Conservation (phyloP, 2,329 filamentous ascomycete species). For the Pseudocercospora fuligena region DNA sequence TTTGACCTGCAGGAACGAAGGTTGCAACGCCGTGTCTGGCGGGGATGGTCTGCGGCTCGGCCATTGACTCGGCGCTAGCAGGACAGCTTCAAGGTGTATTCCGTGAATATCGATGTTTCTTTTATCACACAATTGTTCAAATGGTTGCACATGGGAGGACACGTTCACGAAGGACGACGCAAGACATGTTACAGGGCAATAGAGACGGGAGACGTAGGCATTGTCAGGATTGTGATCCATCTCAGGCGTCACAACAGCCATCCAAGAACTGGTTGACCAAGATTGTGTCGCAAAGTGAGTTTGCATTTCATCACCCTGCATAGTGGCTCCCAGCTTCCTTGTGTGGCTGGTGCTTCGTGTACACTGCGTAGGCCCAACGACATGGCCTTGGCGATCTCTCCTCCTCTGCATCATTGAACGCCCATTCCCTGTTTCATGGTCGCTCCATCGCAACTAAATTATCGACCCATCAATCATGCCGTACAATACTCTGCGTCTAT, state of each 20-base stretch:
- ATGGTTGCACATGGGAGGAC: not conserved
- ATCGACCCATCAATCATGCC: conserved; percentile 5
- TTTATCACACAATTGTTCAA: not conserved
- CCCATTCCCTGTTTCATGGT: conserved; percentile 18
- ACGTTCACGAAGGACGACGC: not conserved
- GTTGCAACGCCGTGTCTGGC: conserved; percentile 57
- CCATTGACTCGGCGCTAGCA: conserved; percentile 17
- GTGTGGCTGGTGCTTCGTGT: conserved; percentile 23
- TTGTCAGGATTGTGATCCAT: conserved; percentile 4
- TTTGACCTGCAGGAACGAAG: conserved; percentile 54
- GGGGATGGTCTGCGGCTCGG: conserved; percentile 50
- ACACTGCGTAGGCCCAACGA: conserved; percentile 13
- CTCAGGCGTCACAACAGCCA: conserved; percentile 25
- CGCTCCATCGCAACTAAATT: conserved; percentile 2
- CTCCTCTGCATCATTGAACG: conserved; percentile 17
- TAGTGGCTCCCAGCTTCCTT: conserved; percentile 20
- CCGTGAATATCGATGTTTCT: not conserved
- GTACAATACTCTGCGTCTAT: not conserved
- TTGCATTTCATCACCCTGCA: conserved; percentile 27
- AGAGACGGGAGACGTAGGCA: conserved; percentile 11
- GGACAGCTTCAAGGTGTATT: not conserved
- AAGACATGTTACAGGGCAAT: not conserved
- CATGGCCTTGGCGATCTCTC: conserved; percentile 19
- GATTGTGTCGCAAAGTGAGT: conserved; percentile 24
- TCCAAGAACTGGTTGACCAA: conserved; percentile 15